Base-by-base conservation (phyloP, 352 stramenopile species). In the Pythium pyrilobum region DNA sequence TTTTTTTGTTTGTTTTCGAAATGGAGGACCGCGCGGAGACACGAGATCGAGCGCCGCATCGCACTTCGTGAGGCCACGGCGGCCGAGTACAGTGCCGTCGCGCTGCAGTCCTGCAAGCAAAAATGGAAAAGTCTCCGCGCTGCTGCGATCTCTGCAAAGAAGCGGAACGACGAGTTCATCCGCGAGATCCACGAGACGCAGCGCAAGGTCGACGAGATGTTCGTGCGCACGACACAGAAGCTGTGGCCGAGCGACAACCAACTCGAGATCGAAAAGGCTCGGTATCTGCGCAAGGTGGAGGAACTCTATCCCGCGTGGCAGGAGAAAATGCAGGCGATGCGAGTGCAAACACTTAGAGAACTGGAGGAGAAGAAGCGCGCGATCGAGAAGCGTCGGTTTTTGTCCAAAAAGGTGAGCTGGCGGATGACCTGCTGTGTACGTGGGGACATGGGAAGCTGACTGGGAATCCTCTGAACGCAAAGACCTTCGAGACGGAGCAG, bases 401-500 rank as follows among this genome's bases (percentile, higher is more conserved):
- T 92, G 6, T 81, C 79, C 4, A 91, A 83, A 63, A 87, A 91
- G 65, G 84, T 91, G 11, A 18, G 40, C 15, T 20, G 29, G 18
- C 37, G 23, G 13, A 12, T 53, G 28, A 43, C 2, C 28, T n/a
- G 20, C n/a, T 16, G 21, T 27, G 13, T 0, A n/a, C 11, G 23
- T 18, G n/a, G n/a, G n/a, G n/a, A n/a, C n/a, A n/a, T n/a, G n/a
- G n/a, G n/a, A n/a, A n/a, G n/a, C n/a, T n/a, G n/a, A n/a, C n/a
- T n/a, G n/a, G n/a, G n/a, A n/a, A n/a, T n/a, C n/a, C n/a, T n/a
- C n/a, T n/a, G n/a, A n/a, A 47, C 11, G 36, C 4, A 42, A 29
- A 93, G 83, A 86, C 72, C 9, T 93, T 92, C 64, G 78, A 93
- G 36, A 89, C 86, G 25, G 81, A 92, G 40, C 79, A 87, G 34